phyloP scores from a whole-genome alignment of 345 rosid genomes.

The Brassica nigra region DNA sequence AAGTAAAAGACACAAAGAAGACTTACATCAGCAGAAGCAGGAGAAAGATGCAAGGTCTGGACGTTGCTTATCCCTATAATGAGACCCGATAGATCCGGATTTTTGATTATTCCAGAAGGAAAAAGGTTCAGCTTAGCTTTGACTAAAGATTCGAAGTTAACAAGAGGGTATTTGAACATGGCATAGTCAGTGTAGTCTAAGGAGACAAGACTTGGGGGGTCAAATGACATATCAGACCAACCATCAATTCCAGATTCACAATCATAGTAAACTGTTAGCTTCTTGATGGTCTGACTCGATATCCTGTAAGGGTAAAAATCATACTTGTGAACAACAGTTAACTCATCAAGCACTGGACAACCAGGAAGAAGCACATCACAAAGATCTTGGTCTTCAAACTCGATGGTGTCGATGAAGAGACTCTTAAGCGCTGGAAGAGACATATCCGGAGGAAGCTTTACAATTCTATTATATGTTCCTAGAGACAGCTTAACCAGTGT shows the following conservation, averaged over 20 bases:
- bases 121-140: neutral
- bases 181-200: neutral
- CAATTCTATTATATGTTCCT: neutral
- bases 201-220: neutral
- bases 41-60: neutral
- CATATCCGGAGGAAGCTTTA: neutral
- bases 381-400: neutral
- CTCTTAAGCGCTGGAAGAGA: slow-evolving; percentile 27
- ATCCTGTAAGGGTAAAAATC: neutral
- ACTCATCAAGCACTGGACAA: slow-evolving; percentile 21
- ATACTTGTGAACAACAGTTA: neutral
- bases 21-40: neutral
- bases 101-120: no score
- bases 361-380: slow-evolving; percentile 12
- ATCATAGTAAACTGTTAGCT: neutral
- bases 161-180: no score
- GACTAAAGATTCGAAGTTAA: neutral
- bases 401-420: neutral
- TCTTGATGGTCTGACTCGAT: slow-evolving; percentile 2
- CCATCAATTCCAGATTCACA: no score
- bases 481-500: slow-evolving; percentile 22
- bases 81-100: neutral
- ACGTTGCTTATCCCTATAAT: neutral
- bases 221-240: neutral
- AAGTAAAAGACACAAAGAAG: neutral